Percentiles rank a stretch among this genome's conserved stretches.
phyloP scores from a whole-genome alignment of 2,329 filamentous ascomycete genomes.

The Talaromyces sp. region DNA sequence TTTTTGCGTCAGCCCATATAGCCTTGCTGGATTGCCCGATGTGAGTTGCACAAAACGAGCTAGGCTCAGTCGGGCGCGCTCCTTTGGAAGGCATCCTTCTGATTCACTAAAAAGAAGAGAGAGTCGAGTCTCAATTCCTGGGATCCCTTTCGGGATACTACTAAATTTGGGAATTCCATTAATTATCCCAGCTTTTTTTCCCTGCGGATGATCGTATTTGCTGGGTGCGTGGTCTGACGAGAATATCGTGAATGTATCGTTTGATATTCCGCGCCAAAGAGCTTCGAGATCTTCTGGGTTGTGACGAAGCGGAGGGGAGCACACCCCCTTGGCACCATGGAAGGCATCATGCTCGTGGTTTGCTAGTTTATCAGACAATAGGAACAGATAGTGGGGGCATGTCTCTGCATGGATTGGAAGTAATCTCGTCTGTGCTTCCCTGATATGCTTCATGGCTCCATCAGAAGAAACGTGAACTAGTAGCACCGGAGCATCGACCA shows the following conservation, averaged over 20 bases:
- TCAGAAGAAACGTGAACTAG: constrained; percentile 53
- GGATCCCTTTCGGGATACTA: neutral
- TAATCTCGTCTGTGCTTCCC: constrained; percentile 49
- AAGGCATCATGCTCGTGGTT: constrained; percentile 32
- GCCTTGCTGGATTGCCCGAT: constrained; percentile 35
- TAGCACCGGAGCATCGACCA: constrained; percentile 52
- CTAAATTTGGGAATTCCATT: neutral
- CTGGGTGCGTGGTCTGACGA: constrained; percentile 49
- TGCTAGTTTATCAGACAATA: constrained; percentile 50
- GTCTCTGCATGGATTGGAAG: constrained; percentile 57
- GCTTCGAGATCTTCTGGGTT: constrained; percentile 48
- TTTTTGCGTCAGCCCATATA: constrained; percentile 55
- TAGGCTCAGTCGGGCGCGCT: constrained; percentile 12
- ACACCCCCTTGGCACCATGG: constrained; percentile 53
- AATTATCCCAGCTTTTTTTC: constrained; percentile 15
- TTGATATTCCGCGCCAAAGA: constrained; percentile 52
- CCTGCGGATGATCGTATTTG: constrained; percentile 22
- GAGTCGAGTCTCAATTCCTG: neutral
- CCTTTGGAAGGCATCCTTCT: constrained; percentile 26
- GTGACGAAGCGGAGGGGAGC: constrained; percentile 51
- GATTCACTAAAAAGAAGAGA: neutral
- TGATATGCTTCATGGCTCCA: constrained; percentile 48
- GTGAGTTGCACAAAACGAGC: constrained; percentile 17
- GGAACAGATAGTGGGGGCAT: constrained; percentile 58
- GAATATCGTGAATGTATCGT: constrained; percentile 55